Conservation (phyloP, 768 basidiomycete genomes). For the Tylopilus rubrobrunneus region DNA sequence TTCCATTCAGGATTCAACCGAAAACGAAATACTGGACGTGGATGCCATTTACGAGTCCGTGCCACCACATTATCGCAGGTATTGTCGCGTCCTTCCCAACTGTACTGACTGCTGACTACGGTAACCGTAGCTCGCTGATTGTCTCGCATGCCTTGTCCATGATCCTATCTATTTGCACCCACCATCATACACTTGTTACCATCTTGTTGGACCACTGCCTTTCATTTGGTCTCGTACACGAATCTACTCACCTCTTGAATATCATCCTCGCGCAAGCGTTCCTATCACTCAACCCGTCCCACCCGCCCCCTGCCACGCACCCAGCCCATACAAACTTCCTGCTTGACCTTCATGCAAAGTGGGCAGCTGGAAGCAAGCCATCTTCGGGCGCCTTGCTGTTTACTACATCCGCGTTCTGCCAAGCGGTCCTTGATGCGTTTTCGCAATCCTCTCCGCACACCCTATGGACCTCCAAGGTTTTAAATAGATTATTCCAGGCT, state of each 20-base stretch:
- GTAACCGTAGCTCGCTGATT: slow-evolving; percentile 39
- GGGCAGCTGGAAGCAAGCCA: slow-evolving; percentile 25
- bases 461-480: slow-evolving; percentile 43
- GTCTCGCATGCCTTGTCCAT: slow-evolving; percentile 51
- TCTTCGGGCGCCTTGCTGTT: slow-evolving; percentile 11
- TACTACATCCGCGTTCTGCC: slow-evolving; percentile 28
- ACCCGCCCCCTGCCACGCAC: slow-evolving; percentile 36
- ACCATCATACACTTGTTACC: slow-evolving; percentile 46
- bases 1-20: slow-evolving; percentile 21
- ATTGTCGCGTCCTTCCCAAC: slow-evolving; percentile 9
- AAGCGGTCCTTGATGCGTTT: slow-evolving; percentile 13
- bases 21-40: slow-evolving; percentile 24
- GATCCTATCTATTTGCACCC: slow-evolving; percentile 42
- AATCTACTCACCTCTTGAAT: slow-evolving; percentile 43
- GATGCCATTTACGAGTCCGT: slow-evolving; percentile 49
- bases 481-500: slow-evolving; percentile 34
- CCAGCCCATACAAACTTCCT: slow-evolving; percentile 47
- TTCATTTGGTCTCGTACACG: slow-evolving; percentile 37
- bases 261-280: slow-evolving; percentile 40
- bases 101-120: slow-evolving; percentile 4
- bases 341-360: slow-evolving; percentile 39
- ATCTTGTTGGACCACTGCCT: slow-evolving; percentile 51
- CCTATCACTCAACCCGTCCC: slow-evolving; percentile 20
- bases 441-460: slow-evolving; percentile 23
- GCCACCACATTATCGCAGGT: slow-evolving; percentile 53